Evolutionary conservation across 208 protist species (phyloP).

Genomic region (Leptomonas seymouri): DNA sequence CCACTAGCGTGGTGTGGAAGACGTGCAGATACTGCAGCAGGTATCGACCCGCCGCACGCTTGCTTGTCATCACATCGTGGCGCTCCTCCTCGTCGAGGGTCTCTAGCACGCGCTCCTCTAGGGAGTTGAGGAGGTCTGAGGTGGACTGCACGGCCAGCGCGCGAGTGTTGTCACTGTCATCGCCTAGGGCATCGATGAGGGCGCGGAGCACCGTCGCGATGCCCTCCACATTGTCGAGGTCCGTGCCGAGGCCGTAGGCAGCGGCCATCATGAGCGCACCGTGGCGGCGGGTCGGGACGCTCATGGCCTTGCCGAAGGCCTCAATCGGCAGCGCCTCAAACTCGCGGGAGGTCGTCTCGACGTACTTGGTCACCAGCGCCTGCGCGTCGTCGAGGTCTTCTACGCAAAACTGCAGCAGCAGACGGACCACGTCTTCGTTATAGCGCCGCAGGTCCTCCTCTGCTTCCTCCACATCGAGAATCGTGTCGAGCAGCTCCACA

Average conservation of each 20-base stretch:
- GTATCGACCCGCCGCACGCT: conserved; percentile 83
- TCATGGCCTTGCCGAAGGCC: conserved; percentile 62
- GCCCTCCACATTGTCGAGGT: conserved; percentile 71
- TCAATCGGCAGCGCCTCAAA: conserved; percentile 66
- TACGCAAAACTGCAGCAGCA: conserved; percentile 70
- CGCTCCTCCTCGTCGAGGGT: conserved; percentile 75
- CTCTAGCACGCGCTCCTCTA: conserved; percentile 71
- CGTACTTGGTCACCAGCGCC: conserved; percentile 66
- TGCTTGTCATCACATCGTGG: conserved; percentile 76
- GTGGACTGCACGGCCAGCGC: conserved; percentile 60
- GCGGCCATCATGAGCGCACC: conserved; percentile 73
- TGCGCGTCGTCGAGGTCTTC: conserved; percentile 63
- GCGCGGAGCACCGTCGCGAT: conserved; percentile 68
- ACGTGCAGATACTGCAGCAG: conserved; percentile 79
- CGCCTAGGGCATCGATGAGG: conserved; percentile 73
- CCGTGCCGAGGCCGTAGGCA: conserved; percentile 67
- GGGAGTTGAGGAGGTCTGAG: conserved; percentile 56
- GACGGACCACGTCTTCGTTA: conserved; percentile 53
- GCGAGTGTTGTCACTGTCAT: conserved; percentile 49
- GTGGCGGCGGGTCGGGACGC: conserved; percentile 60
- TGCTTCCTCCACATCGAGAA: conserved; percentile 85
- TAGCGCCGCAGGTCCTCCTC: conserved; percentile 72
- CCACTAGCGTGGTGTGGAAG: conserved; percentile 65
- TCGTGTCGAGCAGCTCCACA: conserved; percentile 77
- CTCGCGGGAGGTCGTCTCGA: conserved; percentile 48